Percentiles rank a stretch among this genome's conserved stretches.
Conservation (phyloP, 2,329 filamentous ascomycete species). For the Hortaea werneckii region DNA sequence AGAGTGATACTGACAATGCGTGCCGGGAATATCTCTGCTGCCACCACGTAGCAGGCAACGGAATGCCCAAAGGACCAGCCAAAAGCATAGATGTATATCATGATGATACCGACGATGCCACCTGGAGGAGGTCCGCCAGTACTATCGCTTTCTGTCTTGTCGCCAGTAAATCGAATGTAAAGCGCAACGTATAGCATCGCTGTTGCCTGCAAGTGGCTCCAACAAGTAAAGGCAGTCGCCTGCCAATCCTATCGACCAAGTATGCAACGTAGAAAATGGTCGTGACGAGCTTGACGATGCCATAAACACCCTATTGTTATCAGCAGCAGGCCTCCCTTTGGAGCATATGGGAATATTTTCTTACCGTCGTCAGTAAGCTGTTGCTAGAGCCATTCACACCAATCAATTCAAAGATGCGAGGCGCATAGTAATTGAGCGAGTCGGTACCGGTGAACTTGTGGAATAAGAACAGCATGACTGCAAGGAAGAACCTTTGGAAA, state of each 20-base stretch:
- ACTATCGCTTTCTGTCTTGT: constrained; percentile 1
- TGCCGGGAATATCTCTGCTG: constrained; percentile 12
- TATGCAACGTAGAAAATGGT: constrained; percentile 12
- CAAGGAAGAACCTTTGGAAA: constrained; percentile 10
- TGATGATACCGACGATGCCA: constrained; percentile 10
- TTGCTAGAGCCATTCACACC: constrained; percentile 4
- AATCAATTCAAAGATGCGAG: constrained; percentile 10
- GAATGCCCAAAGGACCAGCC: constrained; percentile 13
- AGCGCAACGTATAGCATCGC: constrained; percentile 11
- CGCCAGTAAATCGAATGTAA: constrained; percentile 9
- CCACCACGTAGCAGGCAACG: constrained; percentile 11
- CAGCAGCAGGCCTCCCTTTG: constrained; percentile 5
- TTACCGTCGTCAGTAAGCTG: background rate
- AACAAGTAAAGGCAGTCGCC: constrained; percentile 10
- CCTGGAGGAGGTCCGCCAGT: constrained; percentile 8
- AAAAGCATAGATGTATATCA: constrained; percentile 12
- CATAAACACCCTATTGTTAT: constrained; percentile 10
- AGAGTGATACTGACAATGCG: constrained; percentile 4
- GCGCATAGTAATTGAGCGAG: constrained; percentile 8
- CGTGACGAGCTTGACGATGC: constrained; percentile 11
- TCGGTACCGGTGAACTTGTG: constrained; percentile 12
- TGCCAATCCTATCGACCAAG: constrained; percentile 12
- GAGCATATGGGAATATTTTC: background rate
- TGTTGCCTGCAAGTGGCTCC: constrained; percentile 10
- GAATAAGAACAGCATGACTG: constrained; percentile 11